Evolutionary conservation across 495 filamentous ascomycete genomes (phyloP), one percentile per base, ranked within the genome.

Genomic region (Haplographium delicatum): DNA sequence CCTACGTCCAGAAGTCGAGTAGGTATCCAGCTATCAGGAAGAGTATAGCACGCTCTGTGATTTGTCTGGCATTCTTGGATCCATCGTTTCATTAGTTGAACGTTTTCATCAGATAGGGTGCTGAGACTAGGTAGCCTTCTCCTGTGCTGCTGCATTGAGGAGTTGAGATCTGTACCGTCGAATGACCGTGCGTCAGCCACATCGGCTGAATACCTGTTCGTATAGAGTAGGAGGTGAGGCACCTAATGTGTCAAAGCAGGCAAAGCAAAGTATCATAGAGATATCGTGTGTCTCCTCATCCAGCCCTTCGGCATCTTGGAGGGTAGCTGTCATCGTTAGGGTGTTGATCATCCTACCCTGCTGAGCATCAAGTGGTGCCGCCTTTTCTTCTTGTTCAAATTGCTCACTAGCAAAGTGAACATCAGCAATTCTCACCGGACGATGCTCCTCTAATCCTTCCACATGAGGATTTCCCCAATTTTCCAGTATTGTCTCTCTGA

Each of bases 1-100:
- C 45, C 24, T 24, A 50, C 34, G 23, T 55, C 45, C 18, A 55
- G 33, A 26, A 55, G 45, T 24, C 52, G 35, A 27, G 40, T 43
- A 19, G 52, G 52, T 20, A 50, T 0, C 52, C 52, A 55, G 24
- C 15, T 26, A 19, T 15, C 31, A 28, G 19, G 38, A 44, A 22
- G 18, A 15, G 33, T 25, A 24, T 37, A 26, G 23, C 44, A 55
- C 27, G 38, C 16, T 9, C 3, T 26, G 35, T 55, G 45, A 11
- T 50, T 24, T 20, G 18, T 15, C 31, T 31, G 50, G 25, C 52
- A 55, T 15, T 50, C 46, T 24, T 19, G 11, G 25, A 55, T 50
- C 52, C 52, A 55, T n/a, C 19, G 25, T 27, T 35, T 22, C 44
- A 55, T 50, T 1, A 50, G 5, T 34, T 27, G 18, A 3, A 55